Evolutionary conservation across 495 filamentous ascomycete species (phyloP).

Genomic region (Barbatosphaeria neglecta): DNA sequence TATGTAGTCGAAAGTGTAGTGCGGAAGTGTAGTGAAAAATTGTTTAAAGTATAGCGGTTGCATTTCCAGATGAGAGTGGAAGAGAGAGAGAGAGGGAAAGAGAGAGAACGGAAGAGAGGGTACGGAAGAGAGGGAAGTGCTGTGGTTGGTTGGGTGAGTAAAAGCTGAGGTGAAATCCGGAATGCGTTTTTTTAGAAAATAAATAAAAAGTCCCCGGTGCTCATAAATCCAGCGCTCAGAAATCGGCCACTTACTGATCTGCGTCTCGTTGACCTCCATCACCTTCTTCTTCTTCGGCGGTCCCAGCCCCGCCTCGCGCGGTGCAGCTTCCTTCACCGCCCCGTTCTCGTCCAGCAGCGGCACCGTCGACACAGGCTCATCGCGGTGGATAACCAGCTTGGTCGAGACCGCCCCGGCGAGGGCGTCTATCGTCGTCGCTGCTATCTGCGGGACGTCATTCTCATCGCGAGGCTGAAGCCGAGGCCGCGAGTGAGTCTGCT

Average conservation of each 20-base stretch:
- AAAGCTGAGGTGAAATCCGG: too few relatives aligned
- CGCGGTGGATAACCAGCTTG: constrained; percentile 30
- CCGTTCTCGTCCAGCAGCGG: constrained; percentile 41
- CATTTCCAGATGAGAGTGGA: too few relatives aligned
- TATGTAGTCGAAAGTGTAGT: too few relatives aligned
- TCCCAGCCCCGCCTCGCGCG: neutral
- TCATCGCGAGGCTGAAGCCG: constrained; percentile 7
- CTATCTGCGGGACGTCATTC: constrained; percentile 11
- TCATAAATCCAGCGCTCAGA: neutral
- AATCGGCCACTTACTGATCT: constrained; percentile 54
- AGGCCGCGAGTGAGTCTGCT: neutral
- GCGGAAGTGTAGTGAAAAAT: too few relatives aligned
- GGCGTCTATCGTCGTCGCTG: too few relatives aligned
- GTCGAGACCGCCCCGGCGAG: constrained; percentile 16
- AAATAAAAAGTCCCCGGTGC: too few relatives aligned
- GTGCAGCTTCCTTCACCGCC: constrained; percentile 16
- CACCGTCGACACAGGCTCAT: constrained; percentile 22
- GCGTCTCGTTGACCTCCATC: constrained; percentile 70
- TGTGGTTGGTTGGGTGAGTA: too few relatives aligned
- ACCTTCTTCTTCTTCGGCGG: constrained; percentile 53
- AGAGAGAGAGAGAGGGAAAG: neutral
- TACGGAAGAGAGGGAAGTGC: neutral
- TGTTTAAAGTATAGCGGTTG: too few relatives aligned
- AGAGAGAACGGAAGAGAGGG: neutral
- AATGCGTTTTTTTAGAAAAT: too few relatives aligned